phyloP scores from a whole-genome alignment of 108 stramenopile species.

The Skeletonema potamos region DNA sequence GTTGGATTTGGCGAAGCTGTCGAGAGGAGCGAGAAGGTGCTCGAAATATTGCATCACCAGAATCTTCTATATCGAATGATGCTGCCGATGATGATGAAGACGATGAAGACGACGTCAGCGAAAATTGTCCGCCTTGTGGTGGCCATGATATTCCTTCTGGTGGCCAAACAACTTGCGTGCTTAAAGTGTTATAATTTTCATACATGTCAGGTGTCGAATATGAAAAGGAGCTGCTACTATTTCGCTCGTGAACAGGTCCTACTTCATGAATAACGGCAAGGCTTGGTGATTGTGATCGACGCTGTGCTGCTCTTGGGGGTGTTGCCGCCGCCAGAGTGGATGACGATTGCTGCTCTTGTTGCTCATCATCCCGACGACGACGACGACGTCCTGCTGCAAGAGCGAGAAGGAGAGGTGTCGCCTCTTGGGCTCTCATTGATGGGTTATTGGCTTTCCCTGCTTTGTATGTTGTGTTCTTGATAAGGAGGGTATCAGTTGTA shows the following conservation, averaged over 20 bases:
- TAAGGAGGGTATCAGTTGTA: too few species aligned
- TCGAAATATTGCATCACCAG: not conserved
- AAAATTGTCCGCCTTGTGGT: not conserved
- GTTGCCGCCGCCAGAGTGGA: not conserved
- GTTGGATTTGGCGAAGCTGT: not conserved
- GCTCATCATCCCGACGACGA: not conserved
- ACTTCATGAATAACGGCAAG: conserved; percentile 10
- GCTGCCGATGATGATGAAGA: not conserved
- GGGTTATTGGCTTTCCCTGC: not conserved
- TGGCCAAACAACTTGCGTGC: conserved; percentile 8
- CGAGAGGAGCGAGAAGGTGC: not conserved
- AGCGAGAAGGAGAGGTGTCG: not conserved
- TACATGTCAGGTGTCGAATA: not conserved
- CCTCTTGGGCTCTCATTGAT: not conserved
- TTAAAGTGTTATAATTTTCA: conserved; percentile 9
- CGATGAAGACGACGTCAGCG: not conserved
- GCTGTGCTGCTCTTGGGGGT: not conserved
- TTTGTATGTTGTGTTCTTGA: not conserved
- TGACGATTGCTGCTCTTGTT: not conserved
- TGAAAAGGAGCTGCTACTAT: not conserved
- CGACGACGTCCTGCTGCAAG: not conserved
- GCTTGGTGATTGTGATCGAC: not conserved
- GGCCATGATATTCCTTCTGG: not conserved
- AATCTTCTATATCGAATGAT: not conserved
- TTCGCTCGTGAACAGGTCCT: not conserved